Evolutionary conservation across 176 grass and related monocot species (phyloP).

Genomic region (Leersia perrieri): DNA sequence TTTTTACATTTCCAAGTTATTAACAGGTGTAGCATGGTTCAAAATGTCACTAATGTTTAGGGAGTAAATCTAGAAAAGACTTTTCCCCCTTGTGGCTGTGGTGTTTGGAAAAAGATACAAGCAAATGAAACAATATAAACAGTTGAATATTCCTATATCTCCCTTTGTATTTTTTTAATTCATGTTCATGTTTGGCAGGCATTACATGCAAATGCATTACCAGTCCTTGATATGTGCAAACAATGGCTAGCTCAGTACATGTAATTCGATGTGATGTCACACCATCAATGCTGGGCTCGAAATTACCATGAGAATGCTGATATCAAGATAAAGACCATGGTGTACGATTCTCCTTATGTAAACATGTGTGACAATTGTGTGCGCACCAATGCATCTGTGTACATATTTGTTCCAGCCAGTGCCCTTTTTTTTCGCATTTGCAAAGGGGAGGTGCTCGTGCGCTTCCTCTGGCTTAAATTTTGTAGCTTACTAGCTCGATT

Average conservation of each 20-base stretch:
- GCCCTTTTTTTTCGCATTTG: background rate
- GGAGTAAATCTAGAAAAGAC: background rate
- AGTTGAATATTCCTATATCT: background rate
- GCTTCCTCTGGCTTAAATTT: slow-evolving; percentile 16
- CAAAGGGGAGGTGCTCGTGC: background rate
- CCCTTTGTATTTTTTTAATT: slow-evolving; percentile 18
- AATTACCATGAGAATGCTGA: background rate
- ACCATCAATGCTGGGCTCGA: background rate
- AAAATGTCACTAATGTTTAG: background rate
- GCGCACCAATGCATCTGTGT: background rate
- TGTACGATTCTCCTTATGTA: background rate
- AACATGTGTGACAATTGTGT: background rate
- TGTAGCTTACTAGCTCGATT: slow-evolving; percentile 8
- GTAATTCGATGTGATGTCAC: slow-evolving; percentile 40
- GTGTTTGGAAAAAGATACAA: background rate
- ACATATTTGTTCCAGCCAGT: background rate
- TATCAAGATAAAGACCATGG: background rate
- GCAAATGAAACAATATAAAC: background rate
- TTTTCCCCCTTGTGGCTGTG: background rate
- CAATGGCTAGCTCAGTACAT: slow-evolving; percentile 94
- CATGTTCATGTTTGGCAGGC: slow-evolving; percentile 45
- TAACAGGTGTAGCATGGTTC: slow-evolving; percentile 5
- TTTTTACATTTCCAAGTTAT: background rate
- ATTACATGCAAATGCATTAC: slow-evolving; percentile 71
- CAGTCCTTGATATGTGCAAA: slow-evolving; percentile 86